Conservation (phyloP, 2,329 filamentous ascomycete genomes). For the Diaporthe nobilis region DNA sequence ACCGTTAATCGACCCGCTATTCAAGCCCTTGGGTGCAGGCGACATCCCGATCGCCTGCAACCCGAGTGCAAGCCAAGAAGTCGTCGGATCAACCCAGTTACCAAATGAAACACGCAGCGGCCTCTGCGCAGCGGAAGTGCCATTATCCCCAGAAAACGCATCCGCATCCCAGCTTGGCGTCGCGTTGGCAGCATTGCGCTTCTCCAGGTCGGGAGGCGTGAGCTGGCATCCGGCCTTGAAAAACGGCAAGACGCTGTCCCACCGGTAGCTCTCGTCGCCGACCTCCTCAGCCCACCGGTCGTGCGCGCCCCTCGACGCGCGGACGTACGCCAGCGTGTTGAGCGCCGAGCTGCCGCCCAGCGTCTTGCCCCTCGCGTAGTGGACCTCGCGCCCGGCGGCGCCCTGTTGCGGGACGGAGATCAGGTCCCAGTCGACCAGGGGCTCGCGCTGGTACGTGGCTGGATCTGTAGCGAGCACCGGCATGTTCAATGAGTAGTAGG, state of each 20-base stretch:
- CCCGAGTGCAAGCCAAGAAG: slow-evolving; percentile 27
- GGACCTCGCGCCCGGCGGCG: slow-evolving; percentile 8
- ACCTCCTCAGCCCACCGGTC: slow-evolving; percentile 36
- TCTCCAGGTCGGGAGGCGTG: slow-evolving; percentile 21
- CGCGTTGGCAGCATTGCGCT: slow-evolving; percentile 17
- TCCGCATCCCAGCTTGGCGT: slow-evolving; percentile 17
- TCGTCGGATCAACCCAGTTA: slow-evolving; percentile 36
- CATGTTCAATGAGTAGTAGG: slow-evolving; percentile 28
- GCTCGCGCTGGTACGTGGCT: slow-evolving; percentile 28
- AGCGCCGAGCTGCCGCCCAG: slow-evolving; percentile 29
- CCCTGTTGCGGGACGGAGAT: slow-evolving; percentile 12
- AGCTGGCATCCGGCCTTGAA: slow-evolving; percentile 21
- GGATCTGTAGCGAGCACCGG: slow-evolving; percentile 4
- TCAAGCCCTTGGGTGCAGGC: slow-evolving; percentile 27
- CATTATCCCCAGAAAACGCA: not conserved
- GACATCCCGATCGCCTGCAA: slow-evolving; percentile 27
- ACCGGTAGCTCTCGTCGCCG: slow-evolving; percentile 26
- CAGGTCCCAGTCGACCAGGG: slow-evolving; percentile 39
- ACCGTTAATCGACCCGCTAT: slow-evolving; percentile 20
- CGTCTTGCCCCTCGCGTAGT: slow-evolving; percentile 33
- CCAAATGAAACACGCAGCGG: slow-evolving; percentile 37
- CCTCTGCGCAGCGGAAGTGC: not conserved
- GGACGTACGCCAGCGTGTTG: slow-evolving; percentile 30
- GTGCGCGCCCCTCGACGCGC: not conserved
- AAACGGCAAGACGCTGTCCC: slow-evolving; percentile 12